Evolutionary conservation across 441 rosid genomes (phyloP).

Genomic region (Populus hybrid): DNA sequence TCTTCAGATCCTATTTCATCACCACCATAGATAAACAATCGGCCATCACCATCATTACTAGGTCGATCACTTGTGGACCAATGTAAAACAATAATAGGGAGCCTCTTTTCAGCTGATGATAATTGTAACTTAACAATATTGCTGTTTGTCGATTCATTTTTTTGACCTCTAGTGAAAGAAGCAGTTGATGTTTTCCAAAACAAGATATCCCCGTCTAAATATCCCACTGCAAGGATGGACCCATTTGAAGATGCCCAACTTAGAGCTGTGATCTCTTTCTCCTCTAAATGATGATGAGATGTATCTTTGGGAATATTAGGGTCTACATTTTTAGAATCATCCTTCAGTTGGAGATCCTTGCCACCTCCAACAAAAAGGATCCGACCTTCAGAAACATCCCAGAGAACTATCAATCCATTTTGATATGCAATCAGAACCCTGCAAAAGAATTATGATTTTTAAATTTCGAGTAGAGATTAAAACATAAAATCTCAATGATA

Average conservation of each 20-base stretch:
- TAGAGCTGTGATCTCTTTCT: constrained; percentile 64
- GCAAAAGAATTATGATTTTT: constrained; percentile 23
- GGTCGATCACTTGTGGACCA: constrained; percentile 48
- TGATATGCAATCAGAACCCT: constrained; percentile 61
- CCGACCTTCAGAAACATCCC: constrained; percentile 52
- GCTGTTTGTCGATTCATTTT: constrained; percentile 27
- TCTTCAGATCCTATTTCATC: constrained; percentile 69
- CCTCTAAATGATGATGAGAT: constrained; percentile 28
- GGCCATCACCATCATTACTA: constrained; percentile 37
- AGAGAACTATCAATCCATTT: constrained; percentile 53
- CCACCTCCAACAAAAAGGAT: constrained; percentile 51
- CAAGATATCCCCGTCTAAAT: constrained; percentile 65
- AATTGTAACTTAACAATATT: constrained; percentile 53
- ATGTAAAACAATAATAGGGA: constrained; percentile 62
- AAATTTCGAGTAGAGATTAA: not conserved
- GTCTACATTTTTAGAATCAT: constrained; percentile 26
- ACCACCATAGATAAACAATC: constrained; percentile 61
- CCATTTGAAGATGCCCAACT: constrained; percentile 70
- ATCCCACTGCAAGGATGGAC: constrained; percentile 63
- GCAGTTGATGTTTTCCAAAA: constrained; percentile 50
- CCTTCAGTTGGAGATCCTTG: constrained; percentile 55
- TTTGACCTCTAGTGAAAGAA: constrained; percentile 29
- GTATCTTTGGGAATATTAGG: constrained; percentile 20
- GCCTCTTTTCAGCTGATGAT: constrained; percentile 54
- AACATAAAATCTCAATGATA: not conserved